phyloP scores from a whole-genome alignment of 306 rosid genomes.

The Glycine tomentella region DNA sequence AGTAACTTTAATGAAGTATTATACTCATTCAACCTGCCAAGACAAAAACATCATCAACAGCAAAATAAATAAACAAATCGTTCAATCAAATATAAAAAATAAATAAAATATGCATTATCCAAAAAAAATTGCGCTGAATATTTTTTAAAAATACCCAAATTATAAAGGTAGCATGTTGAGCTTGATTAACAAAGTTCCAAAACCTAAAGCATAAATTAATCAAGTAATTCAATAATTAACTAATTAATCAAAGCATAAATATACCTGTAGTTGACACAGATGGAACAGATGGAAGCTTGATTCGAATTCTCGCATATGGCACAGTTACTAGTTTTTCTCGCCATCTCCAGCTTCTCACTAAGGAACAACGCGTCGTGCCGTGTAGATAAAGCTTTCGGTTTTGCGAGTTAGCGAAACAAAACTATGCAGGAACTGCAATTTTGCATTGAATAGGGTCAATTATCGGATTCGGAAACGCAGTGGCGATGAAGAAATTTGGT shows the following conservation, averaged over 20 bases:
- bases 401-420: slow-evolving; percentile 32
- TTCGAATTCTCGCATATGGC: slow-evolving; percentile 82
- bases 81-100: slow-evolving; percentile 28
- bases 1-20: slow-evolving; percentile 59
- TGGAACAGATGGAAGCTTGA: slow-evolving; percentile 73
- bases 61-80: background rate
- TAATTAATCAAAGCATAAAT: background rate
- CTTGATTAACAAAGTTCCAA: slow-evolving; percentile 16
- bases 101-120: background rate
- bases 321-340: slow-evolving; percentile 69
- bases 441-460: background rate
- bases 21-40: slow-evolving; percentile 70
- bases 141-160: background rate
- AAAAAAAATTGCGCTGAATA: background rate
- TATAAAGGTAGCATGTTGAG: background rate
- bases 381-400: slow-evolving; percentile 3
- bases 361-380: background rate
- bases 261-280: slow-evolving; percentile 89
- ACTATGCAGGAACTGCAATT: background rate
- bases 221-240: background rate
- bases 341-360: slow-evolving; percentile 56
- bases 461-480: slow-evolving; percentile 14
- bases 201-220: slow-evolving; percentile 17
- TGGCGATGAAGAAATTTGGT: background rate
- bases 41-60: slow-evolving; percentile 7